Evolutionary conservation across 345 rosid species (phyloP).

Genomic region (Ceriops decandra): DNA sequence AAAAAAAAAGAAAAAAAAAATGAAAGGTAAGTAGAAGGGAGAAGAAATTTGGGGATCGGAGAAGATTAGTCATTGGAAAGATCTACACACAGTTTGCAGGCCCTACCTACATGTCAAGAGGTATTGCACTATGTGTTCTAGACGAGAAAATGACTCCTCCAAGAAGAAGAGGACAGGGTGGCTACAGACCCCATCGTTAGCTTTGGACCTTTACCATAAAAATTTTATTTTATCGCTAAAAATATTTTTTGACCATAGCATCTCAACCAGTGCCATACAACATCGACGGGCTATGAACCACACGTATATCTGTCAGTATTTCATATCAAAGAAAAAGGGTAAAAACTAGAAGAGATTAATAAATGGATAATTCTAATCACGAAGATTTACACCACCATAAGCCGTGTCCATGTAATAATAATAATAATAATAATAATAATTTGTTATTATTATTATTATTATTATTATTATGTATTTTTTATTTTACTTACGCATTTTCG

Average conservation of each 20-base stretch:
- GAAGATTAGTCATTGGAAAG: conserved; percentile 21
- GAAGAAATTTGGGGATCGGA: conserved; percentile 20
- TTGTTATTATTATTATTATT: no score
- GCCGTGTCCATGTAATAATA: no score
- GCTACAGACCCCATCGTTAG: conserved; percentile 50
- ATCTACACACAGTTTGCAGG: conserved; percentile 47
- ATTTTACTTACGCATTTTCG: no score
- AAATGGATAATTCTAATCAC: no score
- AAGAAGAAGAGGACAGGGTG: conserved; percentile 37
- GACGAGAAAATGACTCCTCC: conserved; percentile 71
- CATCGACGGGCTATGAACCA: not conserved
- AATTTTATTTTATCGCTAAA: not conserved
- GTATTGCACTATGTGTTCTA: conserved; percentile 31
- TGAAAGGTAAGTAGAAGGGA: conserved; percentile 10
- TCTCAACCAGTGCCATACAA: no score
- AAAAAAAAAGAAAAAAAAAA: not conserved
- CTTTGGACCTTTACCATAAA: conserved; percentile 39
- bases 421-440: no score
- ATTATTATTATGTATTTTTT: no score
- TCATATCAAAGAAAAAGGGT: no score
- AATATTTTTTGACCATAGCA: not conserved
- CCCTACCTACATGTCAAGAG: conserved; percentile 42
- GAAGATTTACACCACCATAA: no score
- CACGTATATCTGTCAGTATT: not conserved
- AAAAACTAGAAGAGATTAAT: no score